Base-by-base conservation (phyloP, 768 basidiomycete genomes). In the Inosperma sp. region DNA sequence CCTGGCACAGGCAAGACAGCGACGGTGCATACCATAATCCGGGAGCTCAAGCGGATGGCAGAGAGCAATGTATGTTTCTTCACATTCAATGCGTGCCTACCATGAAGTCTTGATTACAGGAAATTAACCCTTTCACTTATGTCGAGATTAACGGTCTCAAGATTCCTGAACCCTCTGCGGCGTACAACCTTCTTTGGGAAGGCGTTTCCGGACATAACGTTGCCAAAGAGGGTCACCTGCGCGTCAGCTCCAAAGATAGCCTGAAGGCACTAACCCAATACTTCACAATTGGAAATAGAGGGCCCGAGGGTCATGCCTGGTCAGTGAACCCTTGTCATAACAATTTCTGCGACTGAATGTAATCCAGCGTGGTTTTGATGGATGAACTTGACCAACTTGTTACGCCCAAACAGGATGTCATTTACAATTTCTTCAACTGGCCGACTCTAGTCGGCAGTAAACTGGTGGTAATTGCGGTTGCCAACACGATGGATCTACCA, bases 401-500 rank as follows among this genome's bases (percentile, higher is more conserved):
- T 59, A 98, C 95, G 1, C 75, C 87, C 14, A 96, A 96, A 64
- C 95, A 99, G 65, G 95, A 99, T 52, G 95, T 99, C 9, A 88
- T 99, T 17, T 99, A 99, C 70, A 97, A 97, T 62, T 98, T 99
- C 70, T 98, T 98, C 78, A 98, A 99, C 65, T 99, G 96, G 95
- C 96, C 96, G 2, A 95, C 93, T 3, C 73, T 96, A 44, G 76
- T 80, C 0, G 84, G 83, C 16, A 93, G 92, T 51, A 90, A 88
- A 65, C 78, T 99, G 5, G 84, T 97, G 45, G 96, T 99, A 2
- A 80, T 99, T 44, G 95, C 96, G 0, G 93, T 99, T 1, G 96
- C 96, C 6, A 99, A 98, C 64, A 93, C 95, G 25, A 95, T 96
- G 89, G 95, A 98, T 62, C 76, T 98, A 48, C 96, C 96, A 0